These are phyloP conservation scores for Scleroderma bovista DNA, from an alignment of 768 basidiomycete species.

Conservation along the genomic window DNA sequence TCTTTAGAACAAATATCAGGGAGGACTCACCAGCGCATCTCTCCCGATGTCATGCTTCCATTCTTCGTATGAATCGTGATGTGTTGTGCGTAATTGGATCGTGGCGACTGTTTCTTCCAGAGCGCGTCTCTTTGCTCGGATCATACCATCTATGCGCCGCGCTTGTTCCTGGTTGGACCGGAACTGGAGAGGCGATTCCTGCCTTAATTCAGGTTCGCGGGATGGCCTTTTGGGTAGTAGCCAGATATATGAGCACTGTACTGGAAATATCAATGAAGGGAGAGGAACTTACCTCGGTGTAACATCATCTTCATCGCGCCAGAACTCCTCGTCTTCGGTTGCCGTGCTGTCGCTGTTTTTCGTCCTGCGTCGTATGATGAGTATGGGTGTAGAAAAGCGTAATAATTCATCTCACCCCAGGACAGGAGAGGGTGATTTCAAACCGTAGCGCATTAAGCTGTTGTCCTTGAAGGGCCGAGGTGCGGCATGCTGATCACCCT, in stretches of 20 bases:
- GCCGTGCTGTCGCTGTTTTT: neutral
- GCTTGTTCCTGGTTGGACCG: slow-evolving; percentile 15
- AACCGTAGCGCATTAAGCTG: slow-evolving; percentile 50
- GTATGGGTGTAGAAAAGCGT: slow-evolving; percentile 12
- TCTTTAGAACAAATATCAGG: neutral
- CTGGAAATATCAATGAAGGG: neutral
- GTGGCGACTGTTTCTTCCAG: slow-evolving; percentile 44
- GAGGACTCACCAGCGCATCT: slow-evolving; percentile 39
- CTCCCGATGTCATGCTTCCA: slow-evolving; percentile 44
- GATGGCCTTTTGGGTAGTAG: neutral
- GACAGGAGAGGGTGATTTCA: slow-evolving; percentile 44
- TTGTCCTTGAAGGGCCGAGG: too few species aligned
- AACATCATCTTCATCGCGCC: neutral
- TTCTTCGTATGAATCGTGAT: slow-evolving; percentile 46
- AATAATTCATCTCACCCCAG: slow-evolving; percentile 27
- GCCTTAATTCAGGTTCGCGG: neutral
- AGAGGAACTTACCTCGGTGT: neutral
- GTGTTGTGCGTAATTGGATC: slow-evolving; percentile 37
- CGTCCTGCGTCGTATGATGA: neutral
- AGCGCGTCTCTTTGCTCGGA: slow-evolving; percentile 28
- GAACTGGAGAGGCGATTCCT: neutral
- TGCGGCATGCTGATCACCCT: too few species aligned
- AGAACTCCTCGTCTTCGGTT: neutral
- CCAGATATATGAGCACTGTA: neutral
- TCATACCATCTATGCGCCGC: slow-evolving; percentile 15